A percentile compares a stretch with the other conserved stretches of the same genome.
phyloP scores from a whole-genome alignment of 2,329 filamentous ascomycete species.

The Monosporascus sp. region DNA sequence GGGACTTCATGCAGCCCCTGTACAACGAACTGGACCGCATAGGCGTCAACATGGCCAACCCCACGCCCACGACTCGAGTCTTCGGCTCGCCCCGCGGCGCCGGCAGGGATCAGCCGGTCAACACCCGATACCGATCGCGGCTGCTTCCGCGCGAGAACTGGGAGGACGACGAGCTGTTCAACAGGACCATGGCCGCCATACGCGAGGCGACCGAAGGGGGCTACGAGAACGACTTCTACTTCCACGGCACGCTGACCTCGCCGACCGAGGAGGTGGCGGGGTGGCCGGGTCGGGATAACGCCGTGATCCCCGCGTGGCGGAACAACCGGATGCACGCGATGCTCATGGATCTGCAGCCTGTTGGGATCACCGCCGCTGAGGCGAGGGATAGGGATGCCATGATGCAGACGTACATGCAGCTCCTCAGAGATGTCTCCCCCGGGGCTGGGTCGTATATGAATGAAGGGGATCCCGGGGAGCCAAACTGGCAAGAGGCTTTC shows the following conservation, averaged over 20 bases:
- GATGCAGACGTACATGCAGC: conserved; percentile 19
- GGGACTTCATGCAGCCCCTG: conserved; percentile 27
- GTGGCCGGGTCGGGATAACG: conserved; percentile 26
- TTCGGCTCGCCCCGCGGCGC: conserved; percentile 24
- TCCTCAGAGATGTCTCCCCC: conserved; percentile 31
- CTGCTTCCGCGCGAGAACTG: conserved; percentile 26
- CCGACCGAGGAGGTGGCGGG: conserved; percentile 24
- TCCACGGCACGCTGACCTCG: conserved; percentile 28
- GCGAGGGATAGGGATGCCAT: conserved; percentile 17
- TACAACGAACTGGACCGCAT: conserved; percentile 25
- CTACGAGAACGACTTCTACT: conserved; percentile 30
- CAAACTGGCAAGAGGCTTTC: conserved; percentile 40
- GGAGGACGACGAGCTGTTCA: conserved; percentile 22
- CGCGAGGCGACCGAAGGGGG: conserved; percentile 24
- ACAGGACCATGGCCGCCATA: conserved; percentile 25
- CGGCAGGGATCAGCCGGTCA: conserved; percentile 22
- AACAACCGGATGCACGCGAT: conserved; percentile 30
- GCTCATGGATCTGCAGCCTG: conserved; percentile 22
- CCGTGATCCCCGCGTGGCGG: conserved; percentile 41
- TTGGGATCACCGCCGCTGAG: conserved; percentile 15
- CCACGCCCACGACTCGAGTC: conserved; percentile 17
- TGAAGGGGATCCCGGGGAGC: conserved; percentile 46
- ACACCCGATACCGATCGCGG: conserved; percentile 28
- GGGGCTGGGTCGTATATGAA: conserved; percentile 44
- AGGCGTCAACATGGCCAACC: conserved; percentile 25